Percentiles rank a stretch among this genome's conserved stretches.
Evolutionary conservation across 2,329 filamentous ascomycete species (phyloP).

Genomic region (Corynespora cassiicola): DNA sequence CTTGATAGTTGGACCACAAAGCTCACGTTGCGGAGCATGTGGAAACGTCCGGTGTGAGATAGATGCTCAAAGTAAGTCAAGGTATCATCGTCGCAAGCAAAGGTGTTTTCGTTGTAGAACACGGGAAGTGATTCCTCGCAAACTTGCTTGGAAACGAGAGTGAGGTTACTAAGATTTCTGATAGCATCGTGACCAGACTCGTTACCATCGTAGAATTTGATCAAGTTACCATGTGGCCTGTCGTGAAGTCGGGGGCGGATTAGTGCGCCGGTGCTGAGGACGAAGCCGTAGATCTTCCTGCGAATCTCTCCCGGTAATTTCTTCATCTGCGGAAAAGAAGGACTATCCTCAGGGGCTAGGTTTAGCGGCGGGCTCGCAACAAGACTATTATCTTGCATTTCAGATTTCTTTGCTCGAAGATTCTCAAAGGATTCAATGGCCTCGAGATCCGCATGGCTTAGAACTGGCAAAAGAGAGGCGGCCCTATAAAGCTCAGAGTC

Average conservation of each 20-base stretch:
- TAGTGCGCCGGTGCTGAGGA: slow-evolving; percentile 8
- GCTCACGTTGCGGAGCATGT: slow-evolving; percentile 23
- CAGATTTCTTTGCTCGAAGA: background rate
- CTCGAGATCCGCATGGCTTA: background rate
- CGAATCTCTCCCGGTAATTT: slow-evolving; percentile 24
- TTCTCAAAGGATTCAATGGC: background rate
- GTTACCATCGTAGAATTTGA: slow-evolving; percentile 26
- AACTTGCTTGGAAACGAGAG: slow-evolving; percentile 18
- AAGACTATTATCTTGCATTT: background rate
- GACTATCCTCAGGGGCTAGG: slow-evolving; percentile 20
- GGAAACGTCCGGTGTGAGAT: slow-evolving; percentile 21
- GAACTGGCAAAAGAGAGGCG: too few species aligned
- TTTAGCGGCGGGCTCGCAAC: background rate
- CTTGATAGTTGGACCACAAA: slow-evolving; percentile 17
- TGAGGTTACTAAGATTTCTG: slow-evolving; percentile 12
- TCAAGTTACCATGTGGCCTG: background rate
- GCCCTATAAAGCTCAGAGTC: too few species aligned
- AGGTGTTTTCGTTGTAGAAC: slow-evolving; percentile 29
- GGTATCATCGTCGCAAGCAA: slow-evolving; percentile 18
- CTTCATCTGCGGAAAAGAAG: too few species aligned
- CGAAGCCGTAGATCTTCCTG: slow-evolving; percentile 18
- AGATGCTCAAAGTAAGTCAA: slow-evolving; percentile 25
- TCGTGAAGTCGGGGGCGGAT: slow-evolving; percentile 26
- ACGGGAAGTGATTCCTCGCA: slow-evolving; percentile 20
- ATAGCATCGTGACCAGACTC: slow-evolving; percentile 12